phyloP scores from a whole-genome alignment of 2,329 filamentous ascomycete species.

The Endocalyx cinctus region DNA sequence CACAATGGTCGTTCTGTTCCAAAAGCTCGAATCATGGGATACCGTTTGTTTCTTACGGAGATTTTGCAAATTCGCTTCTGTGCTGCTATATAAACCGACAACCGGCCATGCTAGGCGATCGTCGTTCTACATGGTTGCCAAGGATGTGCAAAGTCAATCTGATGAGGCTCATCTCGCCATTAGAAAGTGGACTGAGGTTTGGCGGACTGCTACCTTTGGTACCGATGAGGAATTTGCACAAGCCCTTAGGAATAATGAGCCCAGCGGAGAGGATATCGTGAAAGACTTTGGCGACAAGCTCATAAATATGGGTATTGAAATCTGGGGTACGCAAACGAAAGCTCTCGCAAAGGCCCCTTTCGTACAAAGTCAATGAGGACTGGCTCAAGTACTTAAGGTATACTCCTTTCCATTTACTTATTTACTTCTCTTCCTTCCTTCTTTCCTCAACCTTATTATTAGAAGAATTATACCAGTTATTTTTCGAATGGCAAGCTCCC shows the following conservation, averaged over 20 bases:
- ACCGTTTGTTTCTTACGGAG: constrained; percentile 31
- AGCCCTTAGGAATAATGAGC: constrained; percentile 10
- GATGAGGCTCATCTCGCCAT: constrained; percentile 31
- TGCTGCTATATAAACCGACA: constrained; percentile 41
- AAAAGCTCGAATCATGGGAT: constrained; percentile 39
- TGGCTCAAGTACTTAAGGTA: too few relatives aligned
- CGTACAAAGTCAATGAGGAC: too few relatives aligned
- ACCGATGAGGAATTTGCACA: constrained; percentile 18
- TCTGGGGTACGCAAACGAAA: constrained; percentile 33
- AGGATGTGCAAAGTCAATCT: constrained; percentile 29
- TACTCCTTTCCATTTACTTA: too few relatives aligned
- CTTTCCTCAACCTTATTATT: too few relatives aligned
- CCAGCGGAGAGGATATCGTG: constrained; percentile 21
- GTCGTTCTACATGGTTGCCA: constrained; percentile 51
- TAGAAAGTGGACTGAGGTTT: constrained; percentile 34
- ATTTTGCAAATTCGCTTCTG: constrained; percentile 36
- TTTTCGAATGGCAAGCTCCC: too few relatives aligned
- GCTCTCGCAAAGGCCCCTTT: constrained; percentile 26
- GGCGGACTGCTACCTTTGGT: constrained; percentile 35
- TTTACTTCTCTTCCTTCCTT: too few relatives aligned
- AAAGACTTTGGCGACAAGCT: constrained; percentile 31
- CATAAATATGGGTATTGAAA: constrained; percentile 20
- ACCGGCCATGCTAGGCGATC: constrained; percentile 35
- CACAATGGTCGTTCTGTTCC: constrained; percentile 46
- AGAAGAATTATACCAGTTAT: too few relatives aligned